These are phyloP conservation scores for Corynespora cassiicola DNA, from an alignment of 2,329 filamentous ascomycete species.

Conservation along the genomic window DNA sequence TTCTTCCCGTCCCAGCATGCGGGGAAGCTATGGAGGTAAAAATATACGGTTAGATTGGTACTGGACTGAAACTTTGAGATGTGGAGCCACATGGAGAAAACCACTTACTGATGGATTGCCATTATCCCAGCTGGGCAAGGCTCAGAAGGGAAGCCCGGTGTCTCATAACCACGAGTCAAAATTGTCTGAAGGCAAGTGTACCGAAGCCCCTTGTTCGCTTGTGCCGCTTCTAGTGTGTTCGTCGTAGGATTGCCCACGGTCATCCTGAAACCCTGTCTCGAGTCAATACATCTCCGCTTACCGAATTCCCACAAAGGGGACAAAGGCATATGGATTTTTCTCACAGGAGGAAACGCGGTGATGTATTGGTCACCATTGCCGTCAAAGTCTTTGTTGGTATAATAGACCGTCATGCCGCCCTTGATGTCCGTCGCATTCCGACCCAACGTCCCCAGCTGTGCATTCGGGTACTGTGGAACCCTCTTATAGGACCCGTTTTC, in stretches of 20 bases:
- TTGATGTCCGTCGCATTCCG: constrained; percentile 29
- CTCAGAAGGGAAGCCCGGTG: constrained; percentile 24
- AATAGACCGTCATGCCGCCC: constrained; percentile 43
- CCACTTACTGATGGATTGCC: constrained; percentile 15
- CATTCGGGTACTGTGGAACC: constrained; percentile 22
- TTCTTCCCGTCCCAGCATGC: constrained; percentile 57
- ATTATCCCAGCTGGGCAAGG: constrained; percentile 31
- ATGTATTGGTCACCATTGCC: constrained; percentile 32
- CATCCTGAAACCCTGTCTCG: constrained; percentile 43
- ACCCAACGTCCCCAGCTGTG: constrained; percentile 11
- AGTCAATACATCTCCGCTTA: too few species aligned
- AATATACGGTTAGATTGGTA: not conserved
- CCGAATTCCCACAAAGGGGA: too few species aligned
- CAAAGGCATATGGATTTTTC: too few species aligned
- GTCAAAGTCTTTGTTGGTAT: constrained; percentile 44
- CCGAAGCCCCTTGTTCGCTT: constrained; percentile 17
- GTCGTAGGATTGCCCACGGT: constrained; percentile 41
- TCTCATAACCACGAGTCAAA: constrained; percentile 26
- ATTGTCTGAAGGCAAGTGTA: constrained; percentile 30
- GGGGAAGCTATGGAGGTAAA: constrained; percentile 7
- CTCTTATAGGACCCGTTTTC: constrained; percentile 35
- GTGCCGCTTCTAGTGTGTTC: constrained; percentile 13
- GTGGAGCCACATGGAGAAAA: not conserved
- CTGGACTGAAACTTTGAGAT: not conserved
- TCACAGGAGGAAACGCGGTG: constrained; percentile 30